Percentiles rank a stretch among this genome's conserved stretches.
Conservation (phyloP, 192 early-diverging fungal species). For the Mortierella claussenii region DNA sequence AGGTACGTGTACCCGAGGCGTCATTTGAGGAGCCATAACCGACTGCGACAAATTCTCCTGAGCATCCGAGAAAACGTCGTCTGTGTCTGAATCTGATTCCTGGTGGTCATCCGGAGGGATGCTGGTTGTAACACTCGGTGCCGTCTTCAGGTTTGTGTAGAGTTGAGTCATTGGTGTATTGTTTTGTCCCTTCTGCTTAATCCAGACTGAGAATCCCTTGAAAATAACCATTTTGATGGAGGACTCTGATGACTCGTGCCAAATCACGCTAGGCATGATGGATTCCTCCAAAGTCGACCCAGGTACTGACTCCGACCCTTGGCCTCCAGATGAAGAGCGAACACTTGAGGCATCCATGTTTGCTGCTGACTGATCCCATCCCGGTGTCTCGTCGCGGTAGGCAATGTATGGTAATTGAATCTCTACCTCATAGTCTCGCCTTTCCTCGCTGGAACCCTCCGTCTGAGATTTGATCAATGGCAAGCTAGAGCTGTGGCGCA, state of each 20-base stretch:
- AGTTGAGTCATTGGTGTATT: conserved; percentile 1
- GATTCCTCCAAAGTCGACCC: conserved; percentile 34
- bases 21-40: conserved; percentile 19
- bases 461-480: conserved; percentile 19
- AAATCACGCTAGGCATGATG: conserved; percentile 37
- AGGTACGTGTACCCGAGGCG: background rate
- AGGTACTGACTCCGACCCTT: conserved; percentile 14
- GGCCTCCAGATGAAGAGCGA: conserved; percentile 7
- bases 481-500: conserved; percentile 59
- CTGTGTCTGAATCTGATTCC: conserved; percentile 37
- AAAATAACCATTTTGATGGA: conserved; percentile 64
- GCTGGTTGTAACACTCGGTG: background rate
- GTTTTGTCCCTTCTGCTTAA: conserved; percentile 36
- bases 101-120: conserved; percentile 4
- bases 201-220: conserved; percentile 61
- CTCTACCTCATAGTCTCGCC: conserved; percentile 61
- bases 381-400: conserved; percentile 70
- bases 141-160: background rate
- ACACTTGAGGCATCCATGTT: conserved; percentile 25
- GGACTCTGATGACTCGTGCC: conserved; percentile 53
- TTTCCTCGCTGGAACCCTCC: background rate
- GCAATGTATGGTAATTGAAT: conserved; percentile 62
- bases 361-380: conserved; percentile 49
- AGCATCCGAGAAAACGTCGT: conserved; percentile 49
- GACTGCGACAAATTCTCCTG: conserved; percentile 39